Evolutionary conservation across 345 rosid species (phyloP), one percentile per base, ranked within the genome.

Genomic region (Erucastrum elatum): DNA sequence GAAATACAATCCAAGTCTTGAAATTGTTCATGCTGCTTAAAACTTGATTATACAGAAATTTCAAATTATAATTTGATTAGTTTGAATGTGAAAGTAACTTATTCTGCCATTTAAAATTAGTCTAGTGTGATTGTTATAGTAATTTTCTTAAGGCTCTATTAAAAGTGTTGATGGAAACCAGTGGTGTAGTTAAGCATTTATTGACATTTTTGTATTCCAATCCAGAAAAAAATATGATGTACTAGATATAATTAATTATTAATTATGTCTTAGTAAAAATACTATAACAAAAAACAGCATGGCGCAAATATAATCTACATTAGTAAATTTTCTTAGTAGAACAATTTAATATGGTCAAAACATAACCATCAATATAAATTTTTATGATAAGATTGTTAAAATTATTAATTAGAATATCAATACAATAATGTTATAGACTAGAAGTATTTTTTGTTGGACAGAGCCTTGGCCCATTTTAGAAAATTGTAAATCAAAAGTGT

Each of bases 81-180:
- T 61, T 37, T 71, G 76, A 63, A 33, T 31, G 44, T 64, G 67
- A 34, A 39, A 64, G 67, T 64, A 33, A 31, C 17, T 33, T 63
- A 63, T 63, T 30, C 41, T 31, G 12, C 66, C 1, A 60, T 60
- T 71, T 11, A 39, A 72, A 60, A 37, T 27, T 59, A 12, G 53
- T 58, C 12, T 59, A 37, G 15, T 60, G 75, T 72, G 68, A 63
- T 2, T 2, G 25, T 63, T 10, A 31, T 15, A 30, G 37, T 60
- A 4, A 4, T 9, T 4, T 60, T 33, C 35, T 33, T 33, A 33
- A 33, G 7, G 35, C 35, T 33, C 6, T 33, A 33, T 33, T 33
- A 33, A 33, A 33, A 33, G 13, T 39, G 46, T 39, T 39, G 46
- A 9, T 39, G 12, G 12, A 9, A 39, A 39, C 12, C 51, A 44